These are phyloP conservation scores for Cladobotryum mycophilum DNA, from an alignment of 2,329 filamentous ascomycete species.

Conservation along the genomic window DNA sequence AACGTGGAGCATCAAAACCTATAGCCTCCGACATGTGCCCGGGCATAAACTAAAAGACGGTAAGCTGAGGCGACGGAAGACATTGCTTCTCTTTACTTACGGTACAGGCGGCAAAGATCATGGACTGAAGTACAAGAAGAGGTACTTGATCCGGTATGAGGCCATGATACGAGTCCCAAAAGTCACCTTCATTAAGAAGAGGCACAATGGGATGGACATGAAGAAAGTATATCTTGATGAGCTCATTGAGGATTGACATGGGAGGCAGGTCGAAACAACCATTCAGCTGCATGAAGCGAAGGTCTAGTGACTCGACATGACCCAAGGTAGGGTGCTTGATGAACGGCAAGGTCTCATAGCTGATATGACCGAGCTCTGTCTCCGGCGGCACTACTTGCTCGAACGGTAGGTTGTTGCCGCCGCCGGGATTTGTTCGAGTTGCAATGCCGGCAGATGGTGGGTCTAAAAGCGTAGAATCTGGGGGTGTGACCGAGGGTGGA, in stretches of 20 bases:
- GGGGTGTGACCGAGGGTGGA: too few relatives aligned
- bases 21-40: conserved; percentile 4
- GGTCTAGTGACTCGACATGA: conserved; percentile 9
- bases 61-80: neutral
- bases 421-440: too few relatives aligned
- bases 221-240: conserved; percentile 18
- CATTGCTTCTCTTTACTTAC: conserved; percentile 4
- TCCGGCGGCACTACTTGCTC: too few relatives aligned
- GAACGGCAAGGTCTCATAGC: conserved; percentile 2
- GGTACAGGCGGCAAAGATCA: conserved; percentile 15
- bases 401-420: too few relatives aligned
- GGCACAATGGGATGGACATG: conserved; percentile 19
- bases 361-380: neutral
- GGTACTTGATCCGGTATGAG: conserved; percentile 1
- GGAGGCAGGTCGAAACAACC: conserved; percentile 16
- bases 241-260: conserved; percentile 14
- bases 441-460: too few relatives aligned
- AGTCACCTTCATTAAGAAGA: conserved; percentile 16
- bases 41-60: conserved; percentile 4
- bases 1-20: conserved; percentile 5
- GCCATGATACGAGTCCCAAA: conserved; percentile 17
- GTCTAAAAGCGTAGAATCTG: too few relatives aligned
- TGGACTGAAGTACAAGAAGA: conserved; percentile 14
- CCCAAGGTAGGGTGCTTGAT: conserved; percentile 2
- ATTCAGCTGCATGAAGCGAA: conserved; percentile 11